phyloP scores from a whole-genome alignment of 176 grass and related monocot genomes.

The Oryza coarctata region DNA sequence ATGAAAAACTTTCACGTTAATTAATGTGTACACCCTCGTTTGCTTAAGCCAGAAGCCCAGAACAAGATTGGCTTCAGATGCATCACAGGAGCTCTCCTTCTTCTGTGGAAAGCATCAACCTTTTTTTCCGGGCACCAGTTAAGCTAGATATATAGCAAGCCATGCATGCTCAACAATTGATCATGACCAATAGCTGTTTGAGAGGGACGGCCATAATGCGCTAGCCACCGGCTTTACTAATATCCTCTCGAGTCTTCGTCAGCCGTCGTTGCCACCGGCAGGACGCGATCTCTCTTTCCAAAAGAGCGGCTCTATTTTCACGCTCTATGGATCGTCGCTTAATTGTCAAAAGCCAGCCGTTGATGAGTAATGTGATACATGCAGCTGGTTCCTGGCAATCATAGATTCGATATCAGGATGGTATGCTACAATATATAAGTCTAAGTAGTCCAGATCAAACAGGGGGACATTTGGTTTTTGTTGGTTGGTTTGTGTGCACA shows the following conservation, averaged over 20 bases:
- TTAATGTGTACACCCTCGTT: not conserved
- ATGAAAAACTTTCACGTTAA: not conserved
- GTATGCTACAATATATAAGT: not conserved
- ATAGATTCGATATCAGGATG: not conserved
- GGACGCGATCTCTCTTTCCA: slow-evolving; percentile 16
- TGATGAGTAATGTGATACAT: not conserved
- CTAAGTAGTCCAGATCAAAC: not conserved
- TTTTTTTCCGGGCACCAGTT: not conserved
- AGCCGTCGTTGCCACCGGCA: not conserved
- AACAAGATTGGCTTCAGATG: not conserved
- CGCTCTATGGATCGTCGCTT: slow-evolving; percentile 2
- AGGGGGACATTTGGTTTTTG: not conserved
- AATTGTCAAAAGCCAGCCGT: slow-evolving; percentile 14
- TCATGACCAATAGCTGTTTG: slow-evolving; percentile 11
- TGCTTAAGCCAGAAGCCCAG: not conserved
- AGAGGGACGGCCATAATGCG: slow-evolving; percentile 24
- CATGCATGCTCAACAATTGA: not conserved
- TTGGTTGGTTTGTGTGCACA: not conserved
- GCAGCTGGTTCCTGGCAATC: not conserved
- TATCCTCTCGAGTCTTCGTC: slow-evolving; percentile 30
- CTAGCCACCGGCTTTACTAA: not conserved
- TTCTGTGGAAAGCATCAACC: not conserved
- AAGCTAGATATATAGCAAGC: not conserved
- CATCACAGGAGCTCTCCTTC: not conserved
- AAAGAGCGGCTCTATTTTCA: slow-evolving; percentile 36